Evolutionary conservation across 768 basidiomycete species (phyloP).

Genomic region (Cantharellus cinnabarinus): DNA sequence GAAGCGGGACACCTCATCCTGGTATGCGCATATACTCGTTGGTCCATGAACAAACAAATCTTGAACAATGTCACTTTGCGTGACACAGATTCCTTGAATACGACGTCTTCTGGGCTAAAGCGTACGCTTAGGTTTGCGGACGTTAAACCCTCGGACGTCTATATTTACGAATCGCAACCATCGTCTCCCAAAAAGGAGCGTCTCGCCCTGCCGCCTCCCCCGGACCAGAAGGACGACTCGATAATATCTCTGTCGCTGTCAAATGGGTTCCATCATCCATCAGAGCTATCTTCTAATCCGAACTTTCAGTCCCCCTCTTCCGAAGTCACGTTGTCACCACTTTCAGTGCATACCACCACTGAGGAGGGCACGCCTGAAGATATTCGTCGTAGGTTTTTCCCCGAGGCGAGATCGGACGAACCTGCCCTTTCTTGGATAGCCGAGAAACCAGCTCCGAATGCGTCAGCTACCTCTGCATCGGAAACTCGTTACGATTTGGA

Average conservation of each 20-base stretch:
- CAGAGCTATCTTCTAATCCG: not conserved
- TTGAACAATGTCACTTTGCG: no score
- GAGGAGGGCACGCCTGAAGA: slow-evolving; percentile 60
- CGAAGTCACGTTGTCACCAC: slow-evolving; percentile 1
- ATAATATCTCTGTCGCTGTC: not conserved
- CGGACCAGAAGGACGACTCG: slow-evolving; percentile 6
- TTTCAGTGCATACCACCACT: not conserved
- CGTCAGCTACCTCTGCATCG: slow-evolving; percentile 14
- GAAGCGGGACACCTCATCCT: not conserved
- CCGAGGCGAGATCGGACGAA: slow-evolving; percentile 42
- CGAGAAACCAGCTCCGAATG: slow-evolving; percentile 3
- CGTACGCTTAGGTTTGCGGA: slow-evolving; percentile 57
- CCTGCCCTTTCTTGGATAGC: slow-evolving; percentile 70
- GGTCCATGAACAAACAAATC: not conserved
- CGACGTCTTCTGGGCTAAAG: not conserved
- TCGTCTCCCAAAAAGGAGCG: slow-evolving; percentile 44
- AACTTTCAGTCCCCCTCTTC: not conserved
- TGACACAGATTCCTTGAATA: not conserved
- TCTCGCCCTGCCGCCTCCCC: slow-evolving; percentile 33
- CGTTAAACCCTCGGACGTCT: slow-evolving; percentile 47
- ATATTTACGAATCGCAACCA: slow-evolving; percentile 68
- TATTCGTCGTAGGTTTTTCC: slow-evolving; percentile 71
- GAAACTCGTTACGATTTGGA: slow-evolving; percentile 43
- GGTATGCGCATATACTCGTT: not conserved
- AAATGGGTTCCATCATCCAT: slow-evolving; percentile 4